Evolutionary conservation across 495 filamentous ascomycete species (phyloP).

Genomic region (Amphirosellinia nigrospora): DNA sequence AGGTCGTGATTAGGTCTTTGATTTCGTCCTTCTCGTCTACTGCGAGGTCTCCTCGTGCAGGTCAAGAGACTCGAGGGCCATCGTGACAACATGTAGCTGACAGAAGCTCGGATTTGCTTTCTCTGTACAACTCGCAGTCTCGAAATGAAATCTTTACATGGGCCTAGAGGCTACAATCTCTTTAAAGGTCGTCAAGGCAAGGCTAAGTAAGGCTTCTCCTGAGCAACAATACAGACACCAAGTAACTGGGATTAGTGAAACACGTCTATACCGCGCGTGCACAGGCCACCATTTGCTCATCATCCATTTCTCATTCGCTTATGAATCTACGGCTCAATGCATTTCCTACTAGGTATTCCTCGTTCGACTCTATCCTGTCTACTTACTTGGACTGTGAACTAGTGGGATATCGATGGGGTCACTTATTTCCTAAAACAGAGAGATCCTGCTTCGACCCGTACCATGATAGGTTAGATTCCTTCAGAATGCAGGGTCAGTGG

Average conservation of each 20-base stretch:
- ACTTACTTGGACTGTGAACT: not conserved
- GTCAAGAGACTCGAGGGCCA: not conserved
- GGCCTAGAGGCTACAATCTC: not conserved
- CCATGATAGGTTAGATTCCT: not conserved
- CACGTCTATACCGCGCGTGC: not conserved
- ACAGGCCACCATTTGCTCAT: not conserved
- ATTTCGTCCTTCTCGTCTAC: not conserved
- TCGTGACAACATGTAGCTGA: not conserved
- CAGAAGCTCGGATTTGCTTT: not conserved
- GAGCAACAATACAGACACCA: not conserved
- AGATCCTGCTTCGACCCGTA: not conserved
- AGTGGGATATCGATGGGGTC: not conserved
- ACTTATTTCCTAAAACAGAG: not conserved
- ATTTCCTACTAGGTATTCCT: not conserved
- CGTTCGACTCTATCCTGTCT: not conserved
- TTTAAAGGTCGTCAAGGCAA: not conserved
- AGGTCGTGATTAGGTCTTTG: not conserved
- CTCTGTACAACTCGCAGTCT: not conserved
- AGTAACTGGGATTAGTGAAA: not conserved
- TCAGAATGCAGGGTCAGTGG: not conserved
- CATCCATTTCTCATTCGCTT: not conserved
- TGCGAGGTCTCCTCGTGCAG: conserved; percentile 1
- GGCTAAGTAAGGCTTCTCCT: conserved; percentile 3
- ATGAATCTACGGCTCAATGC: not conserved
- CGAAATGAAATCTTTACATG: not conserved